These are phyloP conservation scores for Fusarium newnesense DNA, from an alignment of 2,329 filamentous ascomycete genomes.

Conservation along the genomic window DNA sequence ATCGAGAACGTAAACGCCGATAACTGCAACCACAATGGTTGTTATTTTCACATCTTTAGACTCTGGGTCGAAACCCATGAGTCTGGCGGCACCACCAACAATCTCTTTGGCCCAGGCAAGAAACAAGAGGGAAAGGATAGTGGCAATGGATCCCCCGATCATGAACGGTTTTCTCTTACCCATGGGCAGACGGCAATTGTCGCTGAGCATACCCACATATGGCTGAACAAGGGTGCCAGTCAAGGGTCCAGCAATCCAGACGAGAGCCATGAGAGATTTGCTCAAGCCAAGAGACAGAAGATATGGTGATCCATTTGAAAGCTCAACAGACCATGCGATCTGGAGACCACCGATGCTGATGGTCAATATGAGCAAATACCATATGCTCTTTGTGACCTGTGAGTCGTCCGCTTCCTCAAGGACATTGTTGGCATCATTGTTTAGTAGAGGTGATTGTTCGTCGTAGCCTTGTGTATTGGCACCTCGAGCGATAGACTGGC, in stretches of 20 bases:
- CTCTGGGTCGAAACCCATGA: conserved; percentile 77
- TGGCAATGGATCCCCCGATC: conserved; percentile 74
- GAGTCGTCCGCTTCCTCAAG: conserved; percentile 39
- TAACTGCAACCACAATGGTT: conserved; percentile 81
- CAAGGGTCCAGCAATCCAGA: conserved; percentile 85
- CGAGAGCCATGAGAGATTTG: conserved; percentile 83
- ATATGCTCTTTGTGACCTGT: conserved; percentile 80
- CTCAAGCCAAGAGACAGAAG: conserved; percentile 82
- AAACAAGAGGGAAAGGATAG: conserved; percentile 73
- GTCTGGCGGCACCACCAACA: conserved; percentile 71
- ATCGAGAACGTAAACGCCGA: conserved; percentile 90
- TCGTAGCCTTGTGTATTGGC: conserved; percentile 24
- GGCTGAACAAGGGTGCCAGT: conserved; percentile 84
- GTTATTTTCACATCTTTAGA: conserved; percentile 71
- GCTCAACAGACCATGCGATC: conserved; percentile 94
- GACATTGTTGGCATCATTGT: conserved; percentile 16
- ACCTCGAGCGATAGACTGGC: conserved; percentile 32
- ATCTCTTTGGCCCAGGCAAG: conserved; percentile 81
- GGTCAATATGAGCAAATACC: conserved; percentile 88
- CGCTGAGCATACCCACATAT: conserved; percentile 83
- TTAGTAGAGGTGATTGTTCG: conserved; percentile 49
- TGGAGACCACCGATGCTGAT: conserved; percentile 89
- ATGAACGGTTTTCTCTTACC: conserved; percentile 87
- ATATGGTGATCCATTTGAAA: conserved; percentile 91
- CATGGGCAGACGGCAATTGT: conserved; percentile 79